Evolutionary conservation across 352 stramenopile species (phyloP), one percentile per base, ranked within the genome.

Genomic region (Chrysophaeum taylorii): DNA sequence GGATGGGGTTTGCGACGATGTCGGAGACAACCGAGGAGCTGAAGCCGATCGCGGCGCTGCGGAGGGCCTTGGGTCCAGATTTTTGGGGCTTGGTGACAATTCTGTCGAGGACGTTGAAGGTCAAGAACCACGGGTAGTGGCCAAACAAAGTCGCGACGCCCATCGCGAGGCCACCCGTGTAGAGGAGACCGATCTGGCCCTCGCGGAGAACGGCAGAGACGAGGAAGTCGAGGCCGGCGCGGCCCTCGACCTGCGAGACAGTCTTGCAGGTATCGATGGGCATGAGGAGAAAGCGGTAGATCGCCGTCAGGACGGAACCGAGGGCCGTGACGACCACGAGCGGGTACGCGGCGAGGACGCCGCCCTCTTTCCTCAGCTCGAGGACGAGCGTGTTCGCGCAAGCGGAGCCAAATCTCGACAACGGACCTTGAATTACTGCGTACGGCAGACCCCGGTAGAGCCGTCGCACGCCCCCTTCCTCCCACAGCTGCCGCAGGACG

Each of bases 181-280:
- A n/a, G n/a, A n/a, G n/a, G n/a, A n/a, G n/a, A n/a, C n/a, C n/a
- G n/a, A n/a, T n/a, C n/a, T n/a, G n/a, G n/a, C n/a, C n/a, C n/a
- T n/a, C n/a, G n/a, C n/a, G n/a, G n/a, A n/a, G n/a, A n/a, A n/a
- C n/a, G n/a, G n/a, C n/a, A n/a, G n/a, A n/a, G n/a, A n/a, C n/a
- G n/a, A n/a, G n/a, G n/a, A n/a, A n/a, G n/a, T n/a, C n/a, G n/a
- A n/a, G n/a, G n/a, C n/a, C n/a, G n/a, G n/a, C n/a, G n/a, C n/a
- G n/a, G 25, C 80, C 80, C 38, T 93, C 84, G n/a, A 94, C 88
- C 73, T 94, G 87, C 23, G 91, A 73, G 0, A 91, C 79, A 0
- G 87, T 93, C 74, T 94, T 95, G 72, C 78, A 83, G 0, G 89
- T 93, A 75, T 95, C 89, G 50, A 92, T 83, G 7, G 86, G 83